A percentile compares a stretch with the other conserved stretches of the same genome.
These are phyloP conservation scores for Acanthamoeba lenticulata DNA, from an alignment of 208 protist species.

Conservation along the genomic window DNA sequence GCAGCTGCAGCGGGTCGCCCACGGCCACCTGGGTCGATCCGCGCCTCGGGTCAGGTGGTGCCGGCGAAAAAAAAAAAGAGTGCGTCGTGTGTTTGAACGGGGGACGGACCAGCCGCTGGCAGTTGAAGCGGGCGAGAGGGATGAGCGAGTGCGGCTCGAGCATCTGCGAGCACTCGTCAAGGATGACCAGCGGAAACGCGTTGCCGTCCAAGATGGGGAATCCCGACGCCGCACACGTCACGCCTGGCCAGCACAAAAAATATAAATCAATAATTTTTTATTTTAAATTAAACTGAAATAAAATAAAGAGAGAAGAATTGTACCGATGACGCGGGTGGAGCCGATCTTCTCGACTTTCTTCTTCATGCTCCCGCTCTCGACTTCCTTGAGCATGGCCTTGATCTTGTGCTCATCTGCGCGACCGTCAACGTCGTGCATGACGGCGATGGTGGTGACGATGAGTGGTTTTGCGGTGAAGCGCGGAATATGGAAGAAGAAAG, in stretches of 20 bases:
- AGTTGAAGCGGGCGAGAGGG: conserved; percentile 80
- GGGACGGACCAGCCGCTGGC: conserved; percentile 70
- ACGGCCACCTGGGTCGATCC: conserved; percentile 65
- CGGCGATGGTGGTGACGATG: too few species aligned
- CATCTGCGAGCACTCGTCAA: conserved; percentile 89
- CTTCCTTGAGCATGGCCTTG: conserved; percentile 4
- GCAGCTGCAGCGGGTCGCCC: conserved; percentile 89
- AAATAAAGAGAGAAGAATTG: neutral
- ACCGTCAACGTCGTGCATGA: too few species aligned
- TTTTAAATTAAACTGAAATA: neutral
- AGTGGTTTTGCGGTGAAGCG: too few species aligned
- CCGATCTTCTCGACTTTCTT: neutral
- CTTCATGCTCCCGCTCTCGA: conserved; percentile 29
- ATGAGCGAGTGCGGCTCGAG: conserved; percentile 85
- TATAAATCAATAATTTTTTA: too few species aligned
- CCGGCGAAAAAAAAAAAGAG: neutral
- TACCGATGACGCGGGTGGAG: conserved; percentile 54
- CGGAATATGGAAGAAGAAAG: neutral
- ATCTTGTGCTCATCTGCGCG: neutral
- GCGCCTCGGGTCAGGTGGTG: neutral
- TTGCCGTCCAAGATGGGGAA: conserved; percentile 83
- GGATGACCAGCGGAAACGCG: conserved; percentile 85
- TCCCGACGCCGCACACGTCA: conserved; percentile 84
- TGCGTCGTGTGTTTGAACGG: neutral
- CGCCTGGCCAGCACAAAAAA: conserved; percentile 57